Conservation (phyloP, 352 stramenopile genomes). For the Globisporangium splendens region DNA sequence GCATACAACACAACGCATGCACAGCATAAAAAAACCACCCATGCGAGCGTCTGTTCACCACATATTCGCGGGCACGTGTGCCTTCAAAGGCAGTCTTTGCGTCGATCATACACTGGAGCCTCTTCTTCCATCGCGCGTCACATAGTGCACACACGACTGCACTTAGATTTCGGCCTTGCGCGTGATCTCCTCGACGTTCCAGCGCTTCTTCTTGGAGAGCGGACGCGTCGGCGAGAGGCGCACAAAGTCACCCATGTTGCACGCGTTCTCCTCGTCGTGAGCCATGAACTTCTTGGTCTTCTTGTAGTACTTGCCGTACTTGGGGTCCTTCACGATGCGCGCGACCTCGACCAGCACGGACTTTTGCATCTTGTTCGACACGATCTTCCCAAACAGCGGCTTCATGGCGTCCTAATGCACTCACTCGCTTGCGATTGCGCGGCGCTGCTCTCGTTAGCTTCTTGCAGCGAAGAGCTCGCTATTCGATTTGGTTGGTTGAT, state of each 20-base stretch:
- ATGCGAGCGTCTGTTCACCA: neutral
- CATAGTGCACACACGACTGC: neutral
- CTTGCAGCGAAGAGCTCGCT: neutral
- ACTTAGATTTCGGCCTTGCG: conserved; percentile 81
- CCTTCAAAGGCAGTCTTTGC: neutral
- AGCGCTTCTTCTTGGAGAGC: conserved; percentile 86
- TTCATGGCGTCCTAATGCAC: conserved; percentile 42
- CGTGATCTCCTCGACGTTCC: conserved; percentile 89
- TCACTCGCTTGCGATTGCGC: conserved; percentile 6
- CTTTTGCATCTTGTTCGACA: conserved; percentile 97
- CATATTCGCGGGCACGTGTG: no score
- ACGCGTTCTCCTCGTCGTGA: conserved; percentile 94
- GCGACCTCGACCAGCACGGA: conserved; percentile 94
- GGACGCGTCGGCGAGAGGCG: conserved; percentile 70
- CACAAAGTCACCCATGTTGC: conserved; percentile 89
- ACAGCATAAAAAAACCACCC: neutral
- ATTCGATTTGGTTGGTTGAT: conserved; percentile 24
- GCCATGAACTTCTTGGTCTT: conserved; percentile 98
- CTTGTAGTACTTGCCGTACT: conserved; percentile 94
- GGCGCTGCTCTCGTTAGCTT: conserved; percentile 2
- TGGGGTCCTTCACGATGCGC: conserved; percentile 92
- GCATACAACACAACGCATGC: neutral
- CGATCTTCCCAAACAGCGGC: conserved; percentile 93
- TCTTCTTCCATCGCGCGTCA: no score
- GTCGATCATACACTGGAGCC: neutral